Evolutionary conservation across 1,284 basidiomycete genomes (phyloP), one percentile per base, ranked within the genome.

Genomic region (Calocybe gambosa): DNA sequence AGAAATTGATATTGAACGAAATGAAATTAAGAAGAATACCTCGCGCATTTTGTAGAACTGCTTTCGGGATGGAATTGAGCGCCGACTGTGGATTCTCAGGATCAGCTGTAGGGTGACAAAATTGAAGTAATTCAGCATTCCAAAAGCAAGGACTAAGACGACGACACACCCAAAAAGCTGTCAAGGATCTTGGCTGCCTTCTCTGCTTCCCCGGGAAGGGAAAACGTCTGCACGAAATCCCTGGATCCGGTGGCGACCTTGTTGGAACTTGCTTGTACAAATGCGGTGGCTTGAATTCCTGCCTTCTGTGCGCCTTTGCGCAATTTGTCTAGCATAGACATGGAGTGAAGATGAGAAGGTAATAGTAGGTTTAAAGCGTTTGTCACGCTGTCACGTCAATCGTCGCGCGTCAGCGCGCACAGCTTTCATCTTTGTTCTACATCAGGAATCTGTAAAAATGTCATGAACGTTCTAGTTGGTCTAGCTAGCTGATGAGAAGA

Each of bases 1-100:
- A 15, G 39, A 36, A 13, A 2, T 29, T 42, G 44, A 4, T 31
- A 26, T 15, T 18, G 35, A 21, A 20, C 21, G 25, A 23, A 29
- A 35, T 7, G 3, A 23, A 7, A 23, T 4, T 4, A 33, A 20
- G 26, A 7, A 15, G 8, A 12, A n/a, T 55, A 87, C 92, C 92
- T 78, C 87, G 83, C 50, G 95, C 93, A 48, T 82, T 77, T 55
- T 91, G 86, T 12, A 99, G 69, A 37, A 99, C 93, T 15, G 85
- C 89, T 66, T 97, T 97, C 7, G 96, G 96, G 55, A 99, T 90
- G 4, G 94, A 70, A 66, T 98, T 97, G 50, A 99, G 81, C 1
- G 95, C 95, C 33, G 91, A 92, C 58, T 90, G 80, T 9, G 93
- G 93, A 55, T 86, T 75, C 26, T 80, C 76, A 10, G 95, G 94